Evolutionary conservation across 177 flowering plant genomes (phyloP).

Genomic region (Vitis hybrid): DNA sequence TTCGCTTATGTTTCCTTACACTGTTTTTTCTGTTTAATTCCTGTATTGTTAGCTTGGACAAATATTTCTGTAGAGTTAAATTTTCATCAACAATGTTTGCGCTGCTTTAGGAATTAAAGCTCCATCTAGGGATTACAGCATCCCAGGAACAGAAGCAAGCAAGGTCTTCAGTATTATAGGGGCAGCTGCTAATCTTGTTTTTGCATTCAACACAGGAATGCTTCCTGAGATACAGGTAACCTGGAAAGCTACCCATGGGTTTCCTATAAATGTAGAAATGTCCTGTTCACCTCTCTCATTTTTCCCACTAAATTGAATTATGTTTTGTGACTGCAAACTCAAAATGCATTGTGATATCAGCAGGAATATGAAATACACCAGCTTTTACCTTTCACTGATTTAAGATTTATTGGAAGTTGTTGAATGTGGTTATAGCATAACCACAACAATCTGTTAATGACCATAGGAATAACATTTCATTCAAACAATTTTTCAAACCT

Average conservation of each 20-base stretch:
- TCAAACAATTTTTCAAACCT: background rate
- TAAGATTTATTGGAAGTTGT: background rate
- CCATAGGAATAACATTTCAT: background rate
- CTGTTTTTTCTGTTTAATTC: background rate
- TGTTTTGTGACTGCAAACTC: too few species aligned
- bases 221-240: slow-evolving; percentile 96
- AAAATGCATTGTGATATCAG: background rate
- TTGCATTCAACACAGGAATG: slow-evolving; percentile 97
- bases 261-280: background rate
- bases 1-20: background rate
- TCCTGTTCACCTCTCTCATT: background rate
- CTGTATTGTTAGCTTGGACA: background rate
- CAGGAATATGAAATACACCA: background rate
- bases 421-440: background rate
- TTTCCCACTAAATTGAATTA: background rate
- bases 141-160: slow-evolving; percentile 48
- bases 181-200: slow-evolving; percentile 81
- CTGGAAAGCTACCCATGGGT: too few species aligned
- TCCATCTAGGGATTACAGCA: slow-evolving; percentile 69
- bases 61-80: background rate
- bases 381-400: background rate
- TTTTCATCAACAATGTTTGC: background rate
- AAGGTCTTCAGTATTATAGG: slow-evolving; percentile 73
- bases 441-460: background rate
- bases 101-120: slow-evolving; percentile 51